These are phyloP conservation scores for Paradendryphiella salina DNA, from an alignment of 2,329 filamentous ascomycete genomes.

Conservation along the genomic window DNA sequence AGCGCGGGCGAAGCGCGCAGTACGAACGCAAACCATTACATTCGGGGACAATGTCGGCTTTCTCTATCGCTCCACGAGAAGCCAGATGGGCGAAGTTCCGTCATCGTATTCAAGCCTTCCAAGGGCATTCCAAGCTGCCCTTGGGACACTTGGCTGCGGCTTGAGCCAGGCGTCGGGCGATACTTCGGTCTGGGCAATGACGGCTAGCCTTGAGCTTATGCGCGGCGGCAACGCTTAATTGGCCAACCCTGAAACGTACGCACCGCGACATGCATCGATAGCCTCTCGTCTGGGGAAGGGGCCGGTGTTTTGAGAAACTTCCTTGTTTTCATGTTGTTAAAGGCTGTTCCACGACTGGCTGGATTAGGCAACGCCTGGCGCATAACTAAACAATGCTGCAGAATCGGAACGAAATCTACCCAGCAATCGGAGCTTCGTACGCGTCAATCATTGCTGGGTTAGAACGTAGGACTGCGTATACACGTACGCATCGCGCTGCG, in stretches of 20 bases:
- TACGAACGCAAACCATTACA: slow-evolving; percentile 15
- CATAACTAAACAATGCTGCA: slow-evolving; percentile 1
- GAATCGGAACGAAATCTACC: not conserved
- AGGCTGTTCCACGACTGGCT: no score
- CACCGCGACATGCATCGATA: slow-evolving; percentile 1
- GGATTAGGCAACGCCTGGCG: no score
- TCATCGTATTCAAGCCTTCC: slow-evolving; percentile 30
- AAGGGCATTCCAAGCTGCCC: slow-evolving; percentile 8
- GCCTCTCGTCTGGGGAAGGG: slow-evolving; percentile 6
- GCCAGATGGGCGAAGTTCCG: slow-evolving; percentile 18
- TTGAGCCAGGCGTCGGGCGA: slow-evolving; percentile 14
- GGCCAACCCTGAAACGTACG: slow-evolving; percentile 3
- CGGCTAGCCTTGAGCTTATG: slow-evolving; percentile 9
- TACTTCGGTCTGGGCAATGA: slow-evolving; percentile 9
- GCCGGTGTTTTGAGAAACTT: not conserved
- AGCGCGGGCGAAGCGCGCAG: slow-evolving; percentile 14
- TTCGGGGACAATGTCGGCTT: not conserved
- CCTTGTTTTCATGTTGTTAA: no score
- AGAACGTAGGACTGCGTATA: not conserved
- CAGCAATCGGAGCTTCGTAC: not conserved
- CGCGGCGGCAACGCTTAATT: slow-evolving; percentile 27
- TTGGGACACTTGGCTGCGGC: slow-evolving; percentile 17
- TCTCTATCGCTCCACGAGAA: not conserved
- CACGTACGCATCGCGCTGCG: no score
- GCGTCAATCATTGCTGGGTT: not conserved